Conservation (phyloP, 1,139 yeast genomes). For the Yamadazyma spencermartinsiae region DNA sequence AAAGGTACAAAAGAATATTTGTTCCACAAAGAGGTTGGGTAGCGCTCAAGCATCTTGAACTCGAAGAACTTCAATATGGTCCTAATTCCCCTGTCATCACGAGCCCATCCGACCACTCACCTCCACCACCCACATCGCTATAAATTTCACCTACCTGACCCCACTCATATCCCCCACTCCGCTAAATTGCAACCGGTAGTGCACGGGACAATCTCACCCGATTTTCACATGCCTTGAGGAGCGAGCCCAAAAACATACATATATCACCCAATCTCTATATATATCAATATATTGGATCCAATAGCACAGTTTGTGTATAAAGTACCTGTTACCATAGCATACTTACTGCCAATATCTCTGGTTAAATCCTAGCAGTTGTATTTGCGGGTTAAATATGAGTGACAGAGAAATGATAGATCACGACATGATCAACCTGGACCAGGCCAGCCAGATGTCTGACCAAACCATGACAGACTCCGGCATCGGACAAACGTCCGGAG, state of each 20-base stretch:
- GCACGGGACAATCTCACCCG: slow-evolving; percentile 7
- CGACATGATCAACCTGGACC: background rate
- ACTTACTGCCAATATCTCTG: no score
- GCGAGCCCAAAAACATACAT: slow-evolving; percentile 1
- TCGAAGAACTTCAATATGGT: slow-evolving; percentile 25
- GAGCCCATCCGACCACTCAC: no score
- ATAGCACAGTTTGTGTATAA: no score
- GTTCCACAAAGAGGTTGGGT: slow-evolving; percentile 60
- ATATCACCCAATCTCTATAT: background rate
- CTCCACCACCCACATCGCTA: background rate
- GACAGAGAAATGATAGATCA: background rate
- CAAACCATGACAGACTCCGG: background rate
- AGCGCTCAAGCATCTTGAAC: slow-evolving; percentile 26
- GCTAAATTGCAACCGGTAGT: slow-evolving; percentile 2
- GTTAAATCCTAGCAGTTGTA: no score
- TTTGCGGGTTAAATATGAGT: no score
- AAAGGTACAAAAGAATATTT: slow-evolving; percentile 44
- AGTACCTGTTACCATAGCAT: no score
- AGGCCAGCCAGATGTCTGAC: background rate
- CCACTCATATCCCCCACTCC: background rate
- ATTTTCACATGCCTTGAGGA: slow-evolving; percentile 12
- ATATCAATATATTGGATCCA: background rate
- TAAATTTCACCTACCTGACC: slow-evolving; percentile 1
- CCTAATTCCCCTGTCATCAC: slow-evolving; percentile 4
- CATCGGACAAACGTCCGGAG: no score